Base-by-base conservation (phyloP, 257 asterid species). In the Marsdenia floribunda region DNA sequence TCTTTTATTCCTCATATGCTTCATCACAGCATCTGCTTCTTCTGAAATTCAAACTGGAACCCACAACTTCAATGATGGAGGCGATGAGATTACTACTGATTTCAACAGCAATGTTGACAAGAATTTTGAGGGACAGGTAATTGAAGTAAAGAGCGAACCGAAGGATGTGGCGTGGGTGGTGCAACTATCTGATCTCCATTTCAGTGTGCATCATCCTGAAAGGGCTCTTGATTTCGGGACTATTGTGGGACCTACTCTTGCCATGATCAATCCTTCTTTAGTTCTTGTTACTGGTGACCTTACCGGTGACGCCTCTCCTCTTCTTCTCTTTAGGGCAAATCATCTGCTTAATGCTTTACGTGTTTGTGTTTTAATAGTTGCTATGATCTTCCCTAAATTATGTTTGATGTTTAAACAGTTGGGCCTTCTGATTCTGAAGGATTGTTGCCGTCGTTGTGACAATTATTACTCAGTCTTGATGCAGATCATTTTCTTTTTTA, bases 141-240 rank as follows among this genome's bases (percentile, higher is more conserved):
- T 89, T 2, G 87, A 84, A 79, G 67, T 80, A 49, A 78, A 79
- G 46, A 89, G 80, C 37, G 88, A 85, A 19, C 93, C 96, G 9
- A 89, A 87, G 80, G 99, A 95, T 85, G 89, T 95, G 80, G 93
- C 81, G 73, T 95, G 98, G 99, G 81, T 90, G 79, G 99, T 92
- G 81, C 98, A 95, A 90, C 90, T 95, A 16, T 90, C 99, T 74
- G 99, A 92, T 90, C 97, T 95, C 71, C 98, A 92, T 83, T 95
- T 95, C 89, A 95, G 98, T 82, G 93, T 87, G 66, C 96, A 95
- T 82, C 90, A 88, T 64, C 98, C 98, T 4, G 85, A 88, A 16
- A 86, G 99, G 59, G 99, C 97, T 26, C 83, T 66, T 49, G 90
- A 85, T 77, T 90, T 95, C 90, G 78, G 47, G 71, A 68, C 86